A percentile compares a stretch with the other conserved stretches of the same genome.
These are phyloP conservation scores for Papiliotrema laurentii DNA, from an alignment of 1,284 basidiomycete genomes.

Conservation along the genomic window DNA sequence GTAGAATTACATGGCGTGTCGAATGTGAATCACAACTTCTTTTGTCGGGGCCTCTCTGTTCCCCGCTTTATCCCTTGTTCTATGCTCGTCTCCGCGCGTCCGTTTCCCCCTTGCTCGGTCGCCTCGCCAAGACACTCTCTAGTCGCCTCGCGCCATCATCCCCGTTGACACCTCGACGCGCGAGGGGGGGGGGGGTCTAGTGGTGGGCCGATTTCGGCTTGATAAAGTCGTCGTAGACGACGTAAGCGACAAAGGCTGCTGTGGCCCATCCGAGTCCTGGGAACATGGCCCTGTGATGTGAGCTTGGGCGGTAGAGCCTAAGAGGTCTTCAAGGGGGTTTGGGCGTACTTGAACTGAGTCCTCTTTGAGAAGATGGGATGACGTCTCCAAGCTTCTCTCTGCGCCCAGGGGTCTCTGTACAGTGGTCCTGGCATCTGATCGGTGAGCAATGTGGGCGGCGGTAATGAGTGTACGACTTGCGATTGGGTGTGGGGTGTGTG, in stretches of 20 bases:
- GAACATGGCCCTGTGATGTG: constrained; percentile 62
- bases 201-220: constrained; percentile 27
- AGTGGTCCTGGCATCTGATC: constrained; percentile 53
- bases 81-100: too few species aligned
- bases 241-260: constrained; percentile 84
- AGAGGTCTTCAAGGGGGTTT: background rate
- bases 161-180: too few species aligned
- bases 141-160: too few species aligned
- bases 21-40: too few species aligned
- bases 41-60: too few species aligned
- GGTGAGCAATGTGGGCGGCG: background rate
- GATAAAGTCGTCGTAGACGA: constrained; percentile 66
- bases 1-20: too few species aligned
- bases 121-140: too few species aligned
- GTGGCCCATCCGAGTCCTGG: constrained; percentile 89
- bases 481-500: background rate
- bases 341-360: constrained; percentile 61
- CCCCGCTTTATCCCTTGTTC: too few species aligned
- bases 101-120: too few species aligned
- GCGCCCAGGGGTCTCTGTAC: constrained; percentile 91
- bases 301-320: background rate
- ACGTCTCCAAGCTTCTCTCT: constrained; percentile 88
- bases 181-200: too few species aligned
- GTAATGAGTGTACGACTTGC: background rate
- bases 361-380: constrained; percentile 78